These are phyloP conservation scores for Gynostemma pentaphyllum DNA, from an alignment of 306 rosid species.

Conservation along the genomic window DNA sequence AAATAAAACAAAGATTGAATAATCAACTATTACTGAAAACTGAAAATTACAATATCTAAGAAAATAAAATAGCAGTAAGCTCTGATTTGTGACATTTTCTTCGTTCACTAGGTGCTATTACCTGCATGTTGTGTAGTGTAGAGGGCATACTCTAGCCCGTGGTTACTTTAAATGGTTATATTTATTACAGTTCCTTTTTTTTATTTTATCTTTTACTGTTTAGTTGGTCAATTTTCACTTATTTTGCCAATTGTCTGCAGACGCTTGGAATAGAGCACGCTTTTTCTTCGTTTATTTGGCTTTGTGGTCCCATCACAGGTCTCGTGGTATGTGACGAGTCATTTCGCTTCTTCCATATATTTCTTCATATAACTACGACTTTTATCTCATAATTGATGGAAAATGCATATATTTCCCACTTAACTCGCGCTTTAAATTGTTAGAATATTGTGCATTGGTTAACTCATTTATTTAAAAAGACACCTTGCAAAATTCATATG, in stretches of 20 bases:
- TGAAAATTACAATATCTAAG: too few relatives aligned
- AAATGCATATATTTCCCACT: not conserved
- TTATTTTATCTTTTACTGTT: not conserved
- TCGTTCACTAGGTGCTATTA: not conserved
- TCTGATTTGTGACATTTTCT: too few relatives aligned
- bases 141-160: not conserved
- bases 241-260: constrained; percentile 32
- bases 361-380: not conserved
- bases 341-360: not conserved
- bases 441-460: not conserved
- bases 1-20: too few relatives aligned
- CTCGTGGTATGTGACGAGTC: constrained; percentile 70
- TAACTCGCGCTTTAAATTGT: not conserved
- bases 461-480: too few relatives aligned
- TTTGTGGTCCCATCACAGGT: constrained; percentile 98
- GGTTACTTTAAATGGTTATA: not conserved
- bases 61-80: too few relatives aligned
- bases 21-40: too few relatives aligned
- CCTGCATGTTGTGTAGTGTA: not conserved
- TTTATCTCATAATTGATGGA: constrained; percentile 2
- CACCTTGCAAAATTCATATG: not conserved
- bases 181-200: not conserved
- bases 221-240: not conserved
- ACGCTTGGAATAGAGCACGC: constrained; percentile 96
- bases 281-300: constrained; percentile 97